Evolutionary conservation across 2,329 filamentous ascomycete genomes (phyloP).

Genomic region (Eutypella sp.): DNA sequence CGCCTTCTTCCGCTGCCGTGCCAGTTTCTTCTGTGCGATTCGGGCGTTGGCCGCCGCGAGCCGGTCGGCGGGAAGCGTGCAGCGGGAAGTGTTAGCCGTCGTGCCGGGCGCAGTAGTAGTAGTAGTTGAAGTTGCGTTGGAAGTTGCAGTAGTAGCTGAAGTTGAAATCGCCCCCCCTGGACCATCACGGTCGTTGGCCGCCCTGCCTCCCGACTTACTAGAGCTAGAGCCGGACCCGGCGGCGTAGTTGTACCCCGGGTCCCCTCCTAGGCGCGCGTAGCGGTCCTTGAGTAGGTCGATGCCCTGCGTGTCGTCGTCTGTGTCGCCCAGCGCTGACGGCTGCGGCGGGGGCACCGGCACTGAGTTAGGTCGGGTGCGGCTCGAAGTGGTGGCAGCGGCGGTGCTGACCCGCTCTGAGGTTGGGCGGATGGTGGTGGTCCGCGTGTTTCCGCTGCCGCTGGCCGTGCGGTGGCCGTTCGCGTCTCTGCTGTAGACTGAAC

Average conservation of each 20-base stretch:
- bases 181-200: too few species aligned
- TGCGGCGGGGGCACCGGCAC: too few species aligned
- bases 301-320: conserved; percentile 25
- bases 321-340: background rate
- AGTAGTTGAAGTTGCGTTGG: too few species aligned
- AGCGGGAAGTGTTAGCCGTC: conserved; percentile 35
- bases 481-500: background rate
- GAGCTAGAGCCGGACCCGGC: too few species aligned
- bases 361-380: too few species aligned
- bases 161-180: too few species aligned
- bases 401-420: background rate
- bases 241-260: too few species aligned
- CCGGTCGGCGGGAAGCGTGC: conserved; percentile 44
- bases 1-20: conserved; percentile 37
- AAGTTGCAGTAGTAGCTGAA: too few species aligned
- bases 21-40: conserved; percentile 48
- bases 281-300: conserved; percentile 43
- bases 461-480: background rate
- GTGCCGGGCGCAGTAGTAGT: conserved; percentile 23
- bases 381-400: too few species aligned
- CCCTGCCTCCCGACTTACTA: too few species aligned
- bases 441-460: too few species aligned
- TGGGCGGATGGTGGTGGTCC: background rate
- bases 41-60: conserved; percentile 50
- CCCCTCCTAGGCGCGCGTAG: conserved; percentile 40